phyloP scores from a whole-genome alignment of 2,329 filamentous ascomycete genomes.

The Fusarium musae region DNA sequence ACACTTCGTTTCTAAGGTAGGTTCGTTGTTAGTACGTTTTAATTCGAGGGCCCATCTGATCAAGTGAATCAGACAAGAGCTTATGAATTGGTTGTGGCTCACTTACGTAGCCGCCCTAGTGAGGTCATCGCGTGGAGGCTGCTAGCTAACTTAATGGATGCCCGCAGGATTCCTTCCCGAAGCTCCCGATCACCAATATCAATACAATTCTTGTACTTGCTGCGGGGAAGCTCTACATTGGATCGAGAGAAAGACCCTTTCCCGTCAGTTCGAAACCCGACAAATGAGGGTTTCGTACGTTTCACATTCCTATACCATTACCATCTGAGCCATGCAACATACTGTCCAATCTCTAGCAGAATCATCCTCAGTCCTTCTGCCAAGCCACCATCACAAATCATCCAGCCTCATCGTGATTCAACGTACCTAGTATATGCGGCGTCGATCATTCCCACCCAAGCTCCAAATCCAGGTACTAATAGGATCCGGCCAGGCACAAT shows the following conservation, averaged over 20 bases:
- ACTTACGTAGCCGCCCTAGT: conserved; percentile 35
- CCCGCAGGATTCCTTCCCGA: conserved; percentile 25
- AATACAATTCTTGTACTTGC: conserved; percentile 3
- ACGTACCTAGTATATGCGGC: conserved; percentile 5
- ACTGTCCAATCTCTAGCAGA: neutral
- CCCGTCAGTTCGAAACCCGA: neutral
- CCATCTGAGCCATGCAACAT: conserved; percentile 8
- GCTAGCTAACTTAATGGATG: neutral
- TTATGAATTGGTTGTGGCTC: conserved; percentile 32
- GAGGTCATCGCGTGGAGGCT: conserved; percentile 35
- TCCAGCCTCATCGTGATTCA: conserved; percentile 18
- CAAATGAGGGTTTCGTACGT: neutral
- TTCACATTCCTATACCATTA: neutral
- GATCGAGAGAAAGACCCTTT: neutral
- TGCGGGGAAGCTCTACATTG: neutral
- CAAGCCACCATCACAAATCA: conserved; percentile 25
- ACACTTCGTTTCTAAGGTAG: neutral
- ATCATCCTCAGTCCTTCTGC: neutral
- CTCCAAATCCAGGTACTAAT: neutral
- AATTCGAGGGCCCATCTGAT: neutral
- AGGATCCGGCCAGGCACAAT: neutral
- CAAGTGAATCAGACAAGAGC: conserved; percentile 11
- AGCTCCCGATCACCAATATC: conserved; percentile 24
- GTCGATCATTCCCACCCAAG: conserved; percentile 23
- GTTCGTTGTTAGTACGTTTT: neutral